Evolutionary conservation across 2,329 filamentous ascomycete species (phyloP).

Genomic region (Trichoderma endophyticum): DNA sequence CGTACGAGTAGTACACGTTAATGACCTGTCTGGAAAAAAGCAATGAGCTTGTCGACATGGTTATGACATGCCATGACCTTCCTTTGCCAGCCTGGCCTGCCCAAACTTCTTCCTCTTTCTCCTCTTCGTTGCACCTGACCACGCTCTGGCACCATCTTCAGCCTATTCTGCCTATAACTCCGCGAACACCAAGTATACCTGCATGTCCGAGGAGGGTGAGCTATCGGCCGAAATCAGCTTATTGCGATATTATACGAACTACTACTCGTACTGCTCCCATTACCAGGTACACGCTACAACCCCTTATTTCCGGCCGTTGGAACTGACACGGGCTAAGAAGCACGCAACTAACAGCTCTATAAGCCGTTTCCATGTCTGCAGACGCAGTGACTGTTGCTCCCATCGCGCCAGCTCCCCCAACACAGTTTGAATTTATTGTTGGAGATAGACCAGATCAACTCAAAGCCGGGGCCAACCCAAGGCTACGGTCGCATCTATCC

Average conservation of each 20-base stretch:
- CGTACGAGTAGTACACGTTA: background rate
- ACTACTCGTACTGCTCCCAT: background rate
- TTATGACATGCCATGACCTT: background rate
- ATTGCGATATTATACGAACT: background rate
- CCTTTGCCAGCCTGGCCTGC: background rate
- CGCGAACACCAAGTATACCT: background rate
- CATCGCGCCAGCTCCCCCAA: background rate
- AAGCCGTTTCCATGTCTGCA: background rate
- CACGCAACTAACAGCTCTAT: background rate
- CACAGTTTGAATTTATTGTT: conserved; percentile 25
- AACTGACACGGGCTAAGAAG: background rate
- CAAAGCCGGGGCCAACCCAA: conserved; percentile 22
- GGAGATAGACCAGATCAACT: conserved; percentile 26
- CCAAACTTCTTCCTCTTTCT: conserved; percentile 4
- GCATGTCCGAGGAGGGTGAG: background rate
- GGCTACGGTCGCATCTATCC: conserved; percentile 25
- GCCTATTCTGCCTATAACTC: background rate
- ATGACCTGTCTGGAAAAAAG: background rate
- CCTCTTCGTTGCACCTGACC: background rate
- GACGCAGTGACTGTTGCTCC: background rate
- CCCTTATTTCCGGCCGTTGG: background rate
- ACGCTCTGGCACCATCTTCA: background rate
- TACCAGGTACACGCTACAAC: background rate
- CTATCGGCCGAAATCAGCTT: background rate
- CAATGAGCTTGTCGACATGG: conserved; percentile 1